Conservation (phyloP, 1,284 basidiomycete species). For the Pseudozyma thailandica region DNA sequence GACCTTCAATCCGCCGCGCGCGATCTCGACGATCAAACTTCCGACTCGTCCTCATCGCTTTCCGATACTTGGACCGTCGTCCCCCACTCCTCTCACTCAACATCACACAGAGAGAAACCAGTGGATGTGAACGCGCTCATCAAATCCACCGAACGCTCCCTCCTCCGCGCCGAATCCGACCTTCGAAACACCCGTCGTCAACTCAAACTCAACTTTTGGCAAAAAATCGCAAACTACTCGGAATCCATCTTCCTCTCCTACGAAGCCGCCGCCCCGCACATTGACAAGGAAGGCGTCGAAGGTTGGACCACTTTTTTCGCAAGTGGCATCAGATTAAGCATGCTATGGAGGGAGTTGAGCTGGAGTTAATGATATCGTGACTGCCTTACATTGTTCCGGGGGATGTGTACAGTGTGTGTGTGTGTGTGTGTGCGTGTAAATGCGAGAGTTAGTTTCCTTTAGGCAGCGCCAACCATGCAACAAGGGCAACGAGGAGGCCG, state of each 20-base stretch:
- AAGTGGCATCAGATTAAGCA: conserved; percentile 34
- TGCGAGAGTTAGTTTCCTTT: conserved; percentile 25
- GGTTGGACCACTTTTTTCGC: conserved; percentile 44
- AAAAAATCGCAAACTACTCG: conserved; percentile 34
- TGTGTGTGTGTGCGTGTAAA: background rate
- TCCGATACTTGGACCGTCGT: conserved; percentile 30
- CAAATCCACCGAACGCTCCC: conserved; percentile 28
- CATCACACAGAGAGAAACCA: background rate
- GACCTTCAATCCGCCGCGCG: conserved; percentile 24
- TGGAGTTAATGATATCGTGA: too few relatives aligned
- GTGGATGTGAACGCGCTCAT: conserved; percentile 10
- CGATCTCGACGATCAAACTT: conserved; percentile 25
- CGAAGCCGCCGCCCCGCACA: conserved; percentile 44
- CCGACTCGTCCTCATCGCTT: conserved; percentile 6
- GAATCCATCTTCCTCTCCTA: conserved; percentile 44
- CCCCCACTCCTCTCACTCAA: background rate
- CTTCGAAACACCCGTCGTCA: conserved; percentile 13
- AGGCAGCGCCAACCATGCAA: conserved; percentile 57
- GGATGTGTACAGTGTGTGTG: background rate
- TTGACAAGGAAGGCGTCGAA: conserved; percentile 52
- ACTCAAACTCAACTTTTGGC: conserved; percentile 27
- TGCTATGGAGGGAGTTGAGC: conserved; percentile 30
- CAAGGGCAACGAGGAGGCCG: conserved; percentile 73
- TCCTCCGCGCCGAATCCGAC: conserved; percentile 39
- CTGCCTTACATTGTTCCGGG: background rate